phyloP scores from a whole-genome alignment of 805 yeast genomes.

The Hanseniaspora taiwanica region DNA sequence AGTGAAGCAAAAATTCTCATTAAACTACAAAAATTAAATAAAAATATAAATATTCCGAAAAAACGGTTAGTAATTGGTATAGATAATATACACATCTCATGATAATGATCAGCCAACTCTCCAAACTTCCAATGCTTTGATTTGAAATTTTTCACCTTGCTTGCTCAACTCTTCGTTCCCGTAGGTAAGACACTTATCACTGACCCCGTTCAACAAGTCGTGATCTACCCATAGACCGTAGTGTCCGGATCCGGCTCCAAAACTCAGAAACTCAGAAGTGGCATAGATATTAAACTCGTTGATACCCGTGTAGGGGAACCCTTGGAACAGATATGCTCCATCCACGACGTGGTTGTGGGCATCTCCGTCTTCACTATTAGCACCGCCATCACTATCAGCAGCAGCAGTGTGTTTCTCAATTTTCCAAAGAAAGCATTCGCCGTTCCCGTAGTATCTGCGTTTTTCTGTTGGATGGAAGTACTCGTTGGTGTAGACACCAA shows the following conservation, averaged over 20 bases:
- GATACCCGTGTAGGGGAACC: conserved; percentile 76
- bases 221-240: conserved; percentile 78
- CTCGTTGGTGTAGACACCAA: conserved; percentile 76
- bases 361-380: conserved; percentile 8
- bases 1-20: too few species aligned
- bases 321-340: conserved; percentile 43
- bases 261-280: conserved; percentile 58
- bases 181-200: conserved; percentile 68
- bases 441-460: conserved; percentile 77
- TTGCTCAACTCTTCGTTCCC: conserved; percentile 74
- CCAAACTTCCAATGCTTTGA: conserved; percentile 80
- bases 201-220: conserved; percentile 60
- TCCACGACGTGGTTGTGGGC: conserved; percentile 2
- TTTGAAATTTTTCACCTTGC: conserved; percentile 48
- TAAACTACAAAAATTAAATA: too few species aligned
- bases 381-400: conserved; percentile 3
- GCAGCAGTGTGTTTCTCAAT: conserved; percentile 30
- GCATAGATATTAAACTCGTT: conserved; percentile 82
- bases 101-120: conserved; percentile 36
- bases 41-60: not conserved
- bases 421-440: conserved; percentile 90
- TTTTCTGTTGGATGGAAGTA: conserved; percentile 56
- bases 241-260: conserved; percentile 89
- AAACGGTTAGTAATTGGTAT: not conserved
- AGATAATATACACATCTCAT: too few species aligned